Evolutionary conservation across 805 yeast species (phyloP).

Genomic region (Hagleromyces aurorensis): DNA sequence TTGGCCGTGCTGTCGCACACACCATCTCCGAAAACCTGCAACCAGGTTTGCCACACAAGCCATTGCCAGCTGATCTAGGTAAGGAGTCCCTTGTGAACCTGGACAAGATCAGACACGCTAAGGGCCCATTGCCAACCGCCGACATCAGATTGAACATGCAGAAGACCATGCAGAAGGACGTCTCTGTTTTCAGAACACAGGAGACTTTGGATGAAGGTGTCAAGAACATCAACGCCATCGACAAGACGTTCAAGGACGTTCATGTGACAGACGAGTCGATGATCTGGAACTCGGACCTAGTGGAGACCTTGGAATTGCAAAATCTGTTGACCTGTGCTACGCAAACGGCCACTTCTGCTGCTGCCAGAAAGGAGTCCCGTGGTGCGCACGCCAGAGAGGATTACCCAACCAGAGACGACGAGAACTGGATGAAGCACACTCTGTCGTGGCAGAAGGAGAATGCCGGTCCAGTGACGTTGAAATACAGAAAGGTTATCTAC

Average conservation of each 20-base stretch:
- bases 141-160: conserved; percentile 89
- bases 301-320: conserved; percentile 92
- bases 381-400: conserved; percentile 99
- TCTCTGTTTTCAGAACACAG: conserved; percentile 94
- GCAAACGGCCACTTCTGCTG: conserved; percentile 91
- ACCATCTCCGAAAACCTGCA: conserved; percentile 76
- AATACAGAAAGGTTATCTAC: conserved; percentile 77
- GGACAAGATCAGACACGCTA: conserved; percentile 79
- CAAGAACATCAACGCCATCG: conserved; percentile 63
- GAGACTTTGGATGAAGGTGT: conserved; percentile 90
- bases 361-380: conserved; percentile 93
- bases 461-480: conserved; percentile 66
- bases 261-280: conserved; percentile 91
- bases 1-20: conserved; percentile 97
- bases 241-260: conserved; percentile 62
- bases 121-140: conserved; percentile 78
- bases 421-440: conserved; percentile 95
- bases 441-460: conserved; percentile 77
- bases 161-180: conserved; percentile 91
- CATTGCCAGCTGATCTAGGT: conserved; percentile 81
- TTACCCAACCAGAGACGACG: conserved; percentile 92
- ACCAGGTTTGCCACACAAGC: conserved; percentile 83
- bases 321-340: conserved; percentile 94
- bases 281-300: conserved; percentile 98
- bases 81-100: conserved; percentile 82